Evolutionary conservation across 164 flowering plant species (phyloP), one percentile per base, ranked within the genome.

Genomic region (Tetracentron sinense): DNA sequence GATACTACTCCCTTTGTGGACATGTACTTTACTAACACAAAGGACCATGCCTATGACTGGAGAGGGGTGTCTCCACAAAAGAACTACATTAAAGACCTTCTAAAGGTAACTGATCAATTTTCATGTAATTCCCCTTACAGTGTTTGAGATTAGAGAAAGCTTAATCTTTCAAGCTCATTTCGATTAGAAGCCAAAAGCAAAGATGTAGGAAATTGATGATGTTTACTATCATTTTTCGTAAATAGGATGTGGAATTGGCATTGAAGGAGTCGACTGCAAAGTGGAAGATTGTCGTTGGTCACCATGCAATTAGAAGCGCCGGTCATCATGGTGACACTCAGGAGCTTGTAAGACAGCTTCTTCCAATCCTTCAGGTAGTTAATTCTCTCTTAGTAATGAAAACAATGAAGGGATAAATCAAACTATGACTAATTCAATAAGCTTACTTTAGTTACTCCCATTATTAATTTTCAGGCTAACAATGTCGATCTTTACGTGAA

Each of bases 211-310:
- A n/a, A n/a, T 19, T 20, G n/a, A 16, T 20, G 2, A 19, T 20
- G n/a, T 20, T 35, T n/a, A n/a, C n/a, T 21, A 1, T 17, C 8
- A 47, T 42, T 12, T 38, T 25, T 51, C n/a, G 25, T 25, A 15
- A 19, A 8, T 12, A 88, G 94, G 86, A 85, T 51, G 56, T 85
- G 17, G 86, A 84, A 12, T 55, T 54, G 21, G 82, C 82, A 16
- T 61, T 88, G 54, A 77, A 21, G 52, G 74, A 76, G 17, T 88
- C 90, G 1, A 65, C 59, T 0, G 90, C 89, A 6, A 79, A 66
- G 51, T 88, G 94, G 90, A 88, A 85, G 63, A 76, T 88, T 7
- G 94, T 88, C 22, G 82, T 84, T 6, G 94, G 86, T 23, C 94
- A 88, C 65, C 94, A 85, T 46, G 53, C 87, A 38, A 82, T 88